Evolutionary conservation across 179 eudicot genomes (phyloP), one percentile per base, ranked within the genome.

Genomic region (Beta lomatogona): DNA sequence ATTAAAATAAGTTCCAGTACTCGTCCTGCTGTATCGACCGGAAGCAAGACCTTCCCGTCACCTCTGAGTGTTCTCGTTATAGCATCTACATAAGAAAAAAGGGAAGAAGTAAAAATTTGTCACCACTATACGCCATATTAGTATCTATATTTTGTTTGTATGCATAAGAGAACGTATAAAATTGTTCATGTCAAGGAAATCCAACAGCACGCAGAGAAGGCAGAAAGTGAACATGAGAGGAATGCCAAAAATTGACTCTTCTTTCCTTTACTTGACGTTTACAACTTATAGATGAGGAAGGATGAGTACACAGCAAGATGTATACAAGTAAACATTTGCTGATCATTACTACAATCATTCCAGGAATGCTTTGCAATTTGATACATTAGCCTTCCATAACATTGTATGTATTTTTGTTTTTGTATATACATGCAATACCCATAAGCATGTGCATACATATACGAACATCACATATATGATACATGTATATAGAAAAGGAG

Each of bases 1-100:
- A 90, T 91, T 72, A 96, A 86, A 67, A 91, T 59, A 59, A 94
- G 88, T 87, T 96, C 99, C 82, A 96, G 79, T 31, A 93, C 95
- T 79, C 99, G 93, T 21, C 99, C 99, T 79, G 97, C 98, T 80
- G 99, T 94, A 90, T 96, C 98, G 19, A 96, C 96, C 54, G 99
- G 99, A 71, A 96, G 86, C 80, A 96, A 78, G 36, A 96, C 94
- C 85, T 96, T 94, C 72, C 99, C 99, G 81, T 92, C 90, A 71
- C 83, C 92, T 81, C 92, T 88, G 19, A 95, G 88, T 58, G 99
- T 91, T 86, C 77, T 94, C 79, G 85, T 69, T 46, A 95, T 89
- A 57, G 91, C 82, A 86, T 94, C 99, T 95, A 80, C 46, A 57
- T 64, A 18, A 53, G 21, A 15, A 69, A 77, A 44, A 28, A 82